Base-by-base conservation (phyloP, 176 grass and related monocot species). In the Aechmea fasciata region DNA sequence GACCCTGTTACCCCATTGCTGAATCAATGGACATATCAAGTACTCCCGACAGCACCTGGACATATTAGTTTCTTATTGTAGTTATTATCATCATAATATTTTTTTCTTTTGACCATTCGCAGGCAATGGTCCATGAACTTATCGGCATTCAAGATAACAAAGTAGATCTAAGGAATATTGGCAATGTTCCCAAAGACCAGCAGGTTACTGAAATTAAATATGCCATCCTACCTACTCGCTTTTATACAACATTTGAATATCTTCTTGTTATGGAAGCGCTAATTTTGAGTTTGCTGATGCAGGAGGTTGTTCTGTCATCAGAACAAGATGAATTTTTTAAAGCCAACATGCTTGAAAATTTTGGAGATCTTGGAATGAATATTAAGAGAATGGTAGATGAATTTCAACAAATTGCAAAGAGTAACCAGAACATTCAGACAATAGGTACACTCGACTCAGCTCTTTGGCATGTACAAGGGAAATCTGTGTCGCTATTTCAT, bases 361-460 rank as follows among this genome's bases (percentile, higher is more conserved):
- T 97, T 85, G 93, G 93, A 49, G 93, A 97, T 82, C 86, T 97
- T 29, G 93, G 93, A 75, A 97, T 97, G 94, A 97, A 97, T 81
- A 89, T 97, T 59, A 97, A 97, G 83, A 90, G 86, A 83, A 97
- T 97, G 94, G 89, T 97, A 48, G 89, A 92, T 87, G 94, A 97
- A 71, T 97, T 97, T 65, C 94, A 97, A 73, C 89, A 97, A 75
- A 88, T 97, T 81, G 85, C 94, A n/a, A 92, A 97, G 77, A 90
- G 75, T 82, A 97, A 88, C 84, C 86, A 90, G 79, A 92, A 92
- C 65, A 84, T 97, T 29, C 94, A 97, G 77, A 90, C 89, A 33
- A 85, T 97, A 81, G 89, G 94, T 97, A 87, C 73, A 62, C 20
- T 61, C n/a, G 22, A 61, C 0, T 61, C 15, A 61, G 15, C 17